phyloP scores from a whole-genome alignment of 306 rosid species.

The Gastrolobium villosum region DNA sequence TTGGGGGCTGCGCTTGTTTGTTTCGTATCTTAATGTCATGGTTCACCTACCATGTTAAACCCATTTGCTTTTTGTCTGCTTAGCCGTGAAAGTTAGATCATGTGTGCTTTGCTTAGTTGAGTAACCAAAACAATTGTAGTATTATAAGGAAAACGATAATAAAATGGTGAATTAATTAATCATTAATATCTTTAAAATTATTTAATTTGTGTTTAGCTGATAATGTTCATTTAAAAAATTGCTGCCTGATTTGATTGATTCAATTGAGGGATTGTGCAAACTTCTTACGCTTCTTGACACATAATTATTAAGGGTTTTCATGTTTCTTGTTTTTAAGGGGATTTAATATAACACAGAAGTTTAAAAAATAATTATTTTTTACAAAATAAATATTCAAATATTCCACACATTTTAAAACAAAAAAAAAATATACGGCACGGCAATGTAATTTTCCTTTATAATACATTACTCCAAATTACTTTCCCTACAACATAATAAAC shows the following conservation, averaged over 20 bases:
- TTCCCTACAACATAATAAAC: too few relatives aligned
- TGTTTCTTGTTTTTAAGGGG: too few relatives aligned
- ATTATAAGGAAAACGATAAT: neutral
- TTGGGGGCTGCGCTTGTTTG: slow-evolving; percentile 29
- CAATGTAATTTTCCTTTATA: too few relatives aligned
- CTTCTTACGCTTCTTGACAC: neutral
- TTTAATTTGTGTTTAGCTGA: slow-evolving; percentile 5
- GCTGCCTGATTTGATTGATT: slow-evolving; percentile 30
- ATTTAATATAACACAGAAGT: too few relatives aligned
- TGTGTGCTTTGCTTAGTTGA: slow-evolving; percentile 29
- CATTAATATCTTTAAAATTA: neutral
- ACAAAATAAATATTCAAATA: too few relatives aligned
- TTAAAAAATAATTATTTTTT: too few relatives aligned
- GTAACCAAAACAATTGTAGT: slow-evolving; percentile 9
- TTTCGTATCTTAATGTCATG: slow-evolving; percentile 40
- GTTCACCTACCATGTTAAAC: slow-evolving; percentile 51
- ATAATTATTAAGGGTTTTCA: slow-evolving; percentile 25
- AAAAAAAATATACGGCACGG: too few relatives aligned
- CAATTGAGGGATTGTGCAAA: neutral
- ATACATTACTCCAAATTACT: too few relatives aligned
- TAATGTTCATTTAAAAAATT: neutral
- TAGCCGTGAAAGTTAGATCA: slow-evolving; percentile 52
- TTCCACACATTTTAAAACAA: too few relatives aligned
- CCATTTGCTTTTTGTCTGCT: slow-evolving; percentile 41
- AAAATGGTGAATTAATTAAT: slow-evolving; percentile 12